Base-by-base conservation (phyloP, 495 filamentous ascomycete species). In the Aspergillus hancockii region DNA sequence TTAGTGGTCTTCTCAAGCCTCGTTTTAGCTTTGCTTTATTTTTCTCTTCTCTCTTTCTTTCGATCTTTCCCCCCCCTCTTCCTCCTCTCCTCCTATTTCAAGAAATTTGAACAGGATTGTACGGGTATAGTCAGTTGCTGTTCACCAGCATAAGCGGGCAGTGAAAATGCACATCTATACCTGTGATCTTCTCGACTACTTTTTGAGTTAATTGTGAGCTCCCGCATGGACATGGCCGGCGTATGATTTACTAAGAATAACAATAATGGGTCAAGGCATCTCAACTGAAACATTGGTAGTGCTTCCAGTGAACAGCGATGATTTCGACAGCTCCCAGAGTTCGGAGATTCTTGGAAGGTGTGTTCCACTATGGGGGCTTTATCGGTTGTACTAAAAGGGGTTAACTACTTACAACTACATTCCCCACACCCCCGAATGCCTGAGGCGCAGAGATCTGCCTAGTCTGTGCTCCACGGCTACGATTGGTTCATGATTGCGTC, bases 311-410 rank as follows among this genome's bases (percentile, higher is more conserved):
- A 36, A 36, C 4, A 3, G n/a, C n/a, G 38, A 41, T 47, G 9
- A 8, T 22, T 23, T 47, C 43, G 43, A 47, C 43, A 47, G 43
- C 43, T 47, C 43, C 43, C 19, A 47, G 43, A 22, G 43, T 47
- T 47, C 43, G 43, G 43, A 41, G 14, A 3, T 41, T 41, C 14
- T 41, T 41, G 38, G 38, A n/a, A 1, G 38, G 38, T 7, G 38
- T 7, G 38, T 41, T 41, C 38, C 38, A 41, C 38, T 3, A 28
- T n/a, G n/a, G 14, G 38, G 12, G 38, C 38, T 7, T 36, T 9
- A 36, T 36, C 34, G 34, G 4, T 10, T 10, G 38, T 41, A 6
- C 38, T 41, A 47, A 47, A 47, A 47, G 6, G 18, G 43, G 43
- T 10, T 23, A 22, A 18, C 9, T 13, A 12, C 2, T 40, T 40